These are phyloP conservation scores for Eurotiales sp. DNA, from an alignment of 2,329 filamentous ascomycete species.

Conservation along the genomic window DNA sequence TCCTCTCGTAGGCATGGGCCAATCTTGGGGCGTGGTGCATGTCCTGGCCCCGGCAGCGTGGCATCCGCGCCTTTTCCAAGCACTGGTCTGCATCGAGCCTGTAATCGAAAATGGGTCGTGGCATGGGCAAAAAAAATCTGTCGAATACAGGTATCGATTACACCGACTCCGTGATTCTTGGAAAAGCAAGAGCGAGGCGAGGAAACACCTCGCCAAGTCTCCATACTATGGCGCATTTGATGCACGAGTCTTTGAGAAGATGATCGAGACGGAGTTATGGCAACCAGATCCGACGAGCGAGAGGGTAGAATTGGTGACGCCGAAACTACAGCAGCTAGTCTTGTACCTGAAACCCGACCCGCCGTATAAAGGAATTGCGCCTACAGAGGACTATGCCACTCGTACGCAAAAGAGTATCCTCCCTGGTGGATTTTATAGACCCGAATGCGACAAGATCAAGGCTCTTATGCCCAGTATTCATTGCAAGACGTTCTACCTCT, in stretches of 20 bases:
- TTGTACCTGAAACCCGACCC: constrained; percentile 10
- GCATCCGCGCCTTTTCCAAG: constrained; percentile 12
- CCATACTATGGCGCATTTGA: constrained; percentile 10
- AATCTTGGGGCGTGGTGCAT: constrained; percentile 9
- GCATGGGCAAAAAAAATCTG: neutral
- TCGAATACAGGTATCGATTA: constrained; percentile 5
- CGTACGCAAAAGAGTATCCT: constrained; percentile 6
- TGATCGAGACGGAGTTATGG: constrained; percentile 7
- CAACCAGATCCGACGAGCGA: constrained; percentile 7
- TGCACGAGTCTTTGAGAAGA: constrained; percentile 9
- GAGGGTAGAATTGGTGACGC: constrained; percentile 7
- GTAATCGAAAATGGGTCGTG: constrained; percentile 10
- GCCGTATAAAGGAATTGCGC: constrained; percentile 7
- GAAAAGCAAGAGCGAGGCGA: constrained; percentile 1
- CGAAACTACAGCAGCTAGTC: constrained; percentile 4
- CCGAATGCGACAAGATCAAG: constrained; percentile 12
- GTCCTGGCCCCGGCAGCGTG: constrained; percentile 10
- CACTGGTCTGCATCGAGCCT: constrained; percentile 8
- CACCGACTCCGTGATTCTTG: constrained; percentile 4
- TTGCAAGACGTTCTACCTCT: constrained; percentile 11
- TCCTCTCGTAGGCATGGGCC: constrained; percentile 10
- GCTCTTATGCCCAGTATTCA: constrained; percentile 6
- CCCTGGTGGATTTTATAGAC: constrained; percentile 9
- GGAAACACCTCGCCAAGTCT: constrained; percentile 4
- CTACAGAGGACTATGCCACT: constrained; percentile 11